Evolutionary conservation across 2,329 filamentous ascomycete genomes (phyloP).

Genomic region (Rugonectria rugulosa): DNA sequence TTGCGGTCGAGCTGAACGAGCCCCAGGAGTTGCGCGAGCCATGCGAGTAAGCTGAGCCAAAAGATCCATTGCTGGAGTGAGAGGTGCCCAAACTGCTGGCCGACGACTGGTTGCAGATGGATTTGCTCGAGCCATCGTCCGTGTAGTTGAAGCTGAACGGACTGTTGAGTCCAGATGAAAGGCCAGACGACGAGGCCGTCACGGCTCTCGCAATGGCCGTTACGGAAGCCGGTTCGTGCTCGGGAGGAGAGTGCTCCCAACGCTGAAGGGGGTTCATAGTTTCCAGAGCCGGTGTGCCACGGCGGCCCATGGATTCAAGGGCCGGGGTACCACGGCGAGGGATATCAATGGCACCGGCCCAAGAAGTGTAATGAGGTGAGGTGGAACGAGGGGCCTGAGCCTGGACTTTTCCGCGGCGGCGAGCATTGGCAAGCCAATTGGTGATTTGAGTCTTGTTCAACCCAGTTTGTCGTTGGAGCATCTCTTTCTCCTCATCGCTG

Average conservation of each 20-base stretch:
- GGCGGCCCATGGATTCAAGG: slow-evolving; percentile 59
- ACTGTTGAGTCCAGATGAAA: slow-evolving; percentile 64
- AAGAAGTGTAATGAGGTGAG: slow-evolving; percentile 71
- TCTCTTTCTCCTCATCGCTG: slow-evolving; percentile 84
- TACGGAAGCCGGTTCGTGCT: slow-evolving; percentile 67
- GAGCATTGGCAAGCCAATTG: slow-evolving; percentile 92
- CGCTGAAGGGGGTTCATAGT: slow-evolving; percentile 64
- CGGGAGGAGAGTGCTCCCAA: slow-evolving; percentile 66
- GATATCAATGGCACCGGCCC: slow-evolving; percentile 75
- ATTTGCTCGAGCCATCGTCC: slow-evolving; percentile 67
- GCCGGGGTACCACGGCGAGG: slow-evolving; percentile 67
- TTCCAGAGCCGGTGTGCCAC: slow-evolving; percentile 48
- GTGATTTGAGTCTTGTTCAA: slow-evolving; percentile 84
- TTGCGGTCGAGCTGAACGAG: slow-evolving; percentile 56
- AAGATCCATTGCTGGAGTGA: slow-evolving; percentile 65
- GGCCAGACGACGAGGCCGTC: slow-evolving; percentile 58
- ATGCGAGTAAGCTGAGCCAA: slow-evolving; percentile 66
- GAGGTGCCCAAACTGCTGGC: slow-evolving; percentile 68
- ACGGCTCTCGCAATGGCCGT: slow-evolving; percentile 66
- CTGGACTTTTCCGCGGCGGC: slow-evolving; percentile 80
- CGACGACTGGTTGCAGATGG: slow-evolving; percentile 66
- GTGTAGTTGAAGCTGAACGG: slow-evolving; percentile 65
- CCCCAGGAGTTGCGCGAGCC: slow-evolving; percentile 64
- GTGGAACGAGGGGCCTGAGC: slow-evolving; percentile 69
- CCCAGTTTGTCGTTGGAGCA: slow-evolving; percentile 79